Base-by-base conservation (phyloP, 768 basidiomycete species). In the Tricholoma sp. region DNA sequence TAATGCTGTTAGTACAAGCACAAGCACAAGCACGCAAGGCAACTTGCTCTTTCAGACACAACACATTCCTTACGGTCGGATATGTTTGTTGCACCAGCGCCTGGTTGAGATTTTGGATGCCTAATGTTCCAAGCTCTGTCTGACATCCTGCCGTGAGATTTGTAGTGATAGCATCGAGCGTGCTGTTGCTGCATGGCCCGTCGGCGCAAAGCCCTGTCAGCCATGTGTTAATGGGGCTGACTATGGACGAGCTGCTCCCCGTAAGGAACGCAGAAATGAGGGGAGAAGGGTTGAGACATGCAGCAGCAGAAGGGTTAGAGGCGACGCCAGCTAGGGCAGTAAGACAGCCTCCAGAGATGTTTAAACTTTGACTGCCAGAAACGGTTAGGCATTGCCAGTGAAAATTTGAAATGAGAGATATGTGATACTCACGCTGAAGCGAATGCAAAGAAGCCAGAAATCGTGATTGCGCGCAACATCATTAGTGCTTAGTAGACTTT, bases 21-120 rank as follows among this genome's bases (percentile, higher is more conserved):
- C 32, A 3, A 20, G 17, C 11, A 8, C 20, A 18, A 12, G 20
- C 48, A 9, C 13, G 13, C 11, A 47, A 41, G 13, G 15, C n/a
- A 29, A 77, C 84, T 59, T 64, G 90, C 89, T 88, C 79, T 56
- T 83, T 77, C 63, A 90, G 70, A 66, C 89, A 92, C 9, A 71
- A 66, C 7, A 85, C 63, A 59, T 85, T 66, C 52, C 87, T 76
- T 3, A 74, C 73, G 2, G 77, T 72, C 1, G 88, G 85, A 66
- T 88, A 91, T 32, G 66, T 76, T 44, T 64, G 61, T 63, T 88
- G 74, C 17, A 88, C 77, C 32, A 31, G 32, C 4, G 58, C 59
- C 18, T 13, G 6, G 42, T 9, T 58, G 0, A 58, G 24, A 4
- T 63, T 36, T 7, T 65, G 57, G 50, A 74, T 57, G 7, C 73